phyloP scores from a whole-genome alignment of 768 basidiomycete species.

The Lentinus brumalis region DNA sequence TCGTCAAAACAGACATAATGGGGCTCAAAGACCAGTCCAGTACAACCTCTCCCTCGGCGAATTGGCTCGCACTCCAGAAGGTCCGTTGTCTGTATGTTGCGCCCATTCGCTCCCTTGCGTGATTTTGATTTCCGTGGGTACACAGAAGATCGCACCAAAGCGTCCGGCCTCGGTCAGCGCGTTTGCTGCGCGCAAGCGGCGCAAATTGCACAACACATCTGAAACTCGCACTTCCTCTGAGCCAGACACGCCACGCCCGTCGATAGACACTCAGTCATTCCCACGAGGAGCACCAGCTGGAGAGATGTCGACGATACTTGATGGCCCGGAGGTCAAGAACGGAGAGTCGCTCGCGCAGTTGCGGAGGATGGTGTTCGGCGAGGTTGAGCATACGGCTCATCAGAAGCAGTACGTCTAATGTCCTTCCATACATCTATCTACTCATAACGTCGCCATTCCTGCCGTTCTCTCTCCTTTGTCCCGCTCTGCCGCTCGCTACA shows the following conservation, averaged over 20 bases:
- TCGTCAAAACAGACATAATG: no score
- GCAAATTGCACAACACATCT: slow-evolving; percentile 17
- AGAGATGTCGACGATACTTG: slow-evolving; percentile 1
- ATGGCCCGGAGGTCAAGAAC: slow-evolving; percentile 39
- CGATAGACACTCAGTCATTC: slow-evolving; percentile 2
- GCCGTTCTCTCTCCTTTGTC: background rate
- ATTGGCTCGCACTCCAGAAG: slow-evolving; percentile 61
- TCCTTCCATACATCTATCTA: background rate
- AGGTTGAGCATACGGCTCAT: slow-evolving; percentile 39
- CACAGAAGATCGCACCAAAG: background rate
- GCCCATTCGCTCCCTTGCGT: background rate
- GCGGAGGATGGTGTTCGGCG: slow-evolving; percentile 56
- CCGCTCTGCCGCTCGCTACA: background rate
- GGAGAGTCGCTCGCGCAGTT: slow-evolving; percentile 50
- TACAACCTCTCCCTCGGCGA: slow-evolving; percentile 45
- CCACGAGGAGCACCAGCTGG: background rate
- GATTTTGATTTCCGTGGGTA: background rate
- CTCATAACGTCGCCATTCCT: background rate
- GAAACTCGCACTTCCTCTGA: background rate
- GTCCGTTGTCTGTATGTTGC: slow-evolving; percentile 31
- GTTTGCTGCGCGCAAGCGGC: slow-evolving; percentile 15
- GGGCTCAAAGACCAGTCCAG: background rate
- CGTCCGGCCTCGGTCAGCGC: background rate
- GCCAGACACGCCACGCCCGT: no score
- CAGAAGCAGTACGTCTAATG: slow-evolving; percentile 46